These are phyloP conservation scores for Panicum virgatum DNA, from an alignment of 202 grass and related monocot genomes.

Conservation along the genomic window DNA sequence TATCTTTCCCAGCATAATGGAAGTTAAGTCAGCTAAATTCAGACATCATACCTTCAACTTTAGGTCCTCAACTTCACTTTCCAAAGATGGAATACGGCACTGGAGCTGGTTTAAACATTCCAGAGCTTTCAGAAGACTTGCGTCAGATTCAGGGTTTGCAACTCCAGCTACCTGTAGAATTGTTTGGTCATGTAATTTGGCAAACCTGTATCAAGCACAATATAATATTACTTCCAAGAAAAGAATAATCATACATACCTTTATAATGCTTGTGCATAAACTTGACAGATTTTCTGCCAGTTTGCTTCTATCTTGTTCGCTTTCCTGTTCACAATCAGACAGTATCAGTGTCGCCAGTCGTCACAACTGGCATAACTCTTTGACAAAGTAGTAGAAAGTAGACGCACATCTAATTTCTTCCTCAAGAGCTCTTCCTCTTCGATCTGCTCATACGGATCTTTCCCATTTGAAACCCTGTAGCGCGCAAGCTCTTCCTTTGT, in stretches of 20 bases:
- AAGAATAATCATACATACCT: slow-evolving; percentile 46
- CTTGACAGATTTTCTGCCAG: slow-evolving; percentile 62
- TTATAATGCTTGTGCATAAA: slow-evolving; percentile 68
- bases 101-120: slow-evolving; percentile 66
- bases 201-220: neutral
- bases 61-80: slow-evolving; percentile 67
- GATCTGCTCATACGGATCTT: slow-evolving; percentile 58
- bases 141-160: slow-evolving; percentile 39
- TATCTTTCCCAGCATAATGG: neutral
- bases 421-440: slow-evolving; percentile 73
- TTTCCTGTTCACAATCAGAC: slow-evolving; percentile 60
- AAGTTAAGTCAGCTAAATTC: neutral
- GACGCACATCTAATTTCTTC: slow-evolving; percentile 62
- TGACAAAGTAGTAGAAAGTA: slow-evolving; percentile 24
- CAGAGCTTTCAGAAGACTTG: slow-evolving; percentile 61
- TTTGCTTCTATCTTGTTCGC: slow-evolving; percentile 61
- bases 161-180: slow-evolving; percentile 69
- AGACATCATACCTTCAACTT: slow-evolving; percentile 62
- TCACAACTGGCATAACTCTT: slow-evolving; percentile 5
- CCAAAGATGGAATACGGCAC: slow-evolving; percentile 55
- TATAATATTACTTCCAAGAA: slow-evolving; percentile 10
- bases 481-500: slow-evolving; percentile 78
- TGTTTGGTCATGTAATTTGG: slow-evolving; percentile 27
- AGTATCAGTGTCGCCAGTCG: slow-evolving; percentile 24
- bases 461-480: slow-evolving; percentile 61